Evolutionary conservation across 2,329 filamentous ascomycete genomes (phyloP).

Genomic region (Fusarium sp.): DNA sequence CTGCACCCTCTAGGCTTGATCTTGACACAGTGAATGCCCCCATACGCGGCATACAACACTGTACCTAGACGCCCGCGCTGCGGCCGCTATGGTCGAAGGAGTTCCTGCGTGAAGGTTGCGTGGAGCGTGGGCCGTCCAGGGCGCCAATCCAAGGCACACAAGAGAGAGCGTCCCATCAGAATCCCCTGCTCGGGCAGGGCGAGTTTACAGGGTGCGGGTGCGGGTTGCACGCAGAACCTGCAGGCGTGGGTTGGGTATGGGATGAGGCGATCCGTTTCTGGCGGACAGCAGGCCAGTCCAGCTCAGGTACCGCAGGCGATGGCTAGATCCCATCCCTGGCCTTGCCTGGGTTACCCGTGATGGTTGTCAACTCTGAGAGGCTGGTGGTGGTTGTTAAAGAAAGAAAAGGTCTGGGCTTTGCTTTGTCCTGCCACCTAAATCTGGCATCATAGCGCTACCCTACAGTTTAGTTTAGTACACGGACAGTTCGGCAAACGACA

Average conservation of each 20-base stretch:
- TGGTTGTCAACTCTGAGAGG: conserved; percentile 25
- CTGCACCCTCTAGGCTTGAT: background rate
- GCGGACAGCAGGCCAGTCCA: background rate
- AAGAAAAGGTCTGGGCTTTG: conserved; percentile 12
- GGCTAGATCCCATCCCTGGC: background rate
- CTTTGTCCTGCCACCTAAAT: conserved; percentile 10
- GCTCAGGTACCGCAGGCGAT: conserved; percentile 7
- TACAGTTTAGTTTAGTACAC: conserved; percentile 4
- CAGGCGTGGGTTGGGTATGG: conserved; percentile 27
- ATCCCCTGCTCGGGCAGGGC: conserved; percentile 22
- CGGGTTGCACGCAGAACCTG: conserved; percentile 13
- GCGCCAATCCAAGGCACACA: conserved; percentile 19
- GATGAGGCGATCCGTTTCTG: conserved; percentile 15
- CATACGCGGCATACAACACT: background rate
- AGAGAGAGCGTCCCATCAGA: background rate
- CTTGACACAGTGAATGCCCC: background rate
- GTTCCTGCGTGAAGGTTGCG: conserved; percentile 39
- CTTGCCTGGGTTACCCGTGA: background rate
- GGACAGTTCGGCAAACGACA: background rate
- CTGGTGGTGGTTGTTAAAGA: conserved; percentile 6
- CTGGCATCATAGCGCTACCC: conserved; percentile 18
- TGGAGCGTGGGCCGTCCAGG: conserved; percentile 29
- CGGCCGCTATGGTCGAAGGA: conserved; percentile 25
- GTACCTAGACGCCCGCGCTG: conserved; percentile 24
- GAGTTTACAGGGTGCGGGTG: conserved; percentile 14